Base-by-base conservation (phyloP, 2,329 filamentous ascomycete genomes). In the Colletotrichum sojae region DNA sequence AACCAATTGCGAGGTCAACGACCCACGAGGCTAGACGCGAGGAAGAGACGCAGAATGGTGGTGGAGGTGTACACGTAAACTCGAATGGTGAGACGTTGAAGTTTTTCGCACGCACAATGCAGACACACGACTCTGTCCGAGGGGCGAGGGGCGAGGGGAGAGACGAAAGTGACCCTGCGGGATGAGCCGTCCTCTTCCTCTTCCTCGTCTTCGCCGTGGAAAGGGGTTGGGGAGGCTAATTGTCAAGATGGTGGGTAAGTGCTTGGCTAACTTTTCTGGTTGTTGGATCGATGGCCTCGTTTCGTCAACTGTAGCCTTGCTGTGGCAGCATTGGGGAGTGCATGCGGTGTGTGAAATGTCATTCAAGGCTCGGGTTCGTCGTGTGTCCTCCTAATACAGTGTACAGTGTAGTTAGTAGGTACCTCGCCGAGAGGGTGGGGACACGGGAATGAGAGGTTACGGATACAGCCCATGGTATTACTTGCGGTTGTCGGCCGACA, bases 101-200 rank as follows among this genome's bases (percentile, higher is more conserved):
- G 65, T 49, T 68, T 68, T 68, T 54, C 57, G 20, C 43, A 16
- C 31, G 22, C 54, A 27, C 54, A 43, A 27, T 22, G 25, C 36
- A 56, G 9, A 39, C 51, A 53, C 18, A 36, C 25, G 16, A 36
- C 43, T 58, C 27, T 40, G 8, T 22, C 31, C 6, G 10, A 36
- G 6, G 31, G 8, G 31, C 6, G 10, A 36, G 6, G 31, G 8
- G 31, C 31, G 10, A 55, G 54, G 65, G 46, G 53, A 48, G 46
- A 53, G 36, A 46, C 16, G n/a, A 43, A 46, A 27, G 40, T 22
- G 43, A 49, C 61, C 20, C 39, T 25, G 58, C 61, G 53, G 45
- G 61, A 64, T 64, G 61, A 22, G 61, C 53, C 61, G 53, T 52
- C 9, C 27, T 51, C 18, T 13, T 49, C 25, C 51, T 39, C 18